phyloP scores from a whole-genome alignment of 768 basidiomycete species.

The button mushroom (Agaricus bisporus) region DNA sequence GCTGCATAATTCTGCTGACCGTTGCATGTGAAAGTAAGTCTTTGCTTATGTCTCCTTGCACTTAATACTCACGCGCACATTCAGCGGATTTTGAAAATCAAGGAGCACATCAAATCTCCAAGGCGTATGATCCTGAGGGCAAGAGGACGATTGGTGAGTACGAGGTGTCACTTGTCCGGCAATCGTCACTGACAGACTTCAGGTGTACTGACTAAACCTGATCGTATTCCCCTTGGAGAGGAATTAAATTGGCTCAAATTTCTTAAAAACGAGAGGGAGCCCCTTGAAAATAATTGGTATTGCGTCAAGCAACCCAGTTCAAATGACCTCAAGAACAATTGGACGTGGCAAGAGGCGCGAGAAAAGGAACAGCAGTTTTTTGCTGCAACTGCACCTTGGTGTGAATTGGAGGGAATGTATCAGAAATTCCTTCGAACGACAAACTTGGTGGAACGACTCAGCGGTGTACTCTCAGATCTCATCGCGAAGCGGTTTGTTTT shows the following conservation, averaged over 20 bases:
- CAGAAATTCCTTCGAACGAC: constrained; percentile 50
- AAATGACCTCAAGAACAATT: constrained; percentile 40
- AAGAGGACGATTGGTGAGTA: constrained; percentile 61
- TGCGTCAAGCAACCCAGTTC: constrained; percentile 53
- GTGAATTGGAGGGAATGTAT: constrained; percentile 40
- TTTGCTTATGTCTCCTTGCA: not conserved
- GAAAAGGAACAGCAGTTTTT: constrained; percentile 56
- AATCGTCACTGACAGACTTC: not conserved
- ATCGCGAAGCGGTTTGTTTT: constrained; percentile 50
- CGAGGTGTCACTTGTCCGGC: not conserved
- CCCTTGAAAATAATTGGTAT: constrained; percentile 52
- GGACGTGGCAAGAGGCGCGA: constrained; percentile 62
- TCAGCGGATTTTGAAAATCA: constrained; percentile 80
- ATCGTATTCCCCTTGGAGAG: constrained; percentile 53
- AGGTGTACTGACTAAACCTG: constrained; percentile 81
- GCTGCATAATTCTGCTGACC: constrained; percentile 55
- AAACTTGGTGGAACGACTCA: constrained; percentile 52
- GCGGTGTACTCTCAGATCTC: constrained; percentile 54
- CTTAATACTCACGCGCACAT: not conserved
- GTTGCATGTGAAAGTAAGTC: constrained; percentile 61
- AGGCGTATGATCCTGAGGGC: constrained; percentile 53
- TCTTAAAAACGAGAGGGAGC: constrained; percentile 46
- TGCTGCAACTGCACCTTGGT: constrained; percentile 44
- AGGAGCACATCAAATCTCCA: constrained; percentile 60
- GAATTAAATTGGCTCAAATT: constrained; percentile 51